Percentiles rank a stretch among this genome's conserved stretches.
These are phyloP conservation scores for Xylariaceae sp. DNA, from an alignment of 2,329 filamentous ascomycete species.

Conservation along the genomic window DNA sequence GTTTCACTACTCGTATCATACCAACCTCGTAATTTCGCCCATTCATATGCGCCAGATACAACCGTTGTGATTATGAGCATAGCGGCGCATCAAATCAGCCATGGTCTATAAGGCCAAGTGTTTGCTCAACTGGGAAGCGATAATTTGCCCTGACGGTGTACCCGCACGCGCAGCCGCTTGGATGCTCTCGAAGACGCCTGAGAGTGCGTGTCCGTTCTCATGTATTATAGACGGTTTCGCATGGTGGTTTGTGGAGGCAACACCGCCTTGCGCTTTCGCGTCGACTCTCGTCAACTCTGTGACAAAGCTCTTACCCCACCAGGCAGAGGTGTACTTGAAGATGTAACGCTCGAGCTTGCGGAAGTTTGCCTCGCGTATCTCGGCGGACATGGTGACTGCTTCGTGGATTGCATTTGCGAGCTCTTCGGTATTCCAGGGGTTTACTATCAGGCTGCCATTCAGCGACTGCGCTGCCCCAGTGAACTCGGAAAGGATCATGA, in stretches of 20 bases:
- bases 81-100: no score
- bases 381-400: conserved; percentile 92
- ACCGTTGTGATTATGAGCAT: no score
- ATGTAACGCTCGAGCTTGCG: conserved; percentile 92
- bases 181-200: conserved; percentile 28
- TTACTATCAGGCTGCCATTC: conserved; percentile 90
- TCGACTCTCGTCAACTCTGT: conserved; percentile 66
- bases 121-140: no score
- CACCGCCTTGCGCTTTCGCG: conserved; percentile 23
- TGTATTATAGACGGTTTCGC: conserved; percentile 18
- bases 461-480: conserved; percentile 92
- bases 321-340: conserved; percentile 95
- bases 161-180: conserved; percentile 27
- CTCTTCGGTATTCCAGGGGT: conserved; percentile 98
- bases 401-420: conserved; percentile 90
- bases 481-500: conserved; percentile 95
- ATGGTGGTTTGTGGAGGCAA: conserved; percentile 20
- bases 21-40: no score
- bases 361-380: conserved; percentile 83
- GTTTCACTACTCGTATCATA: no score
- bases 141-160: conserved; percentile 20
- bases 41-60: no score
- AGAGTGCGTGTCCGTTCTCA: conserved; percentile 25
- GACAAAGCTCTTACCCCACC: conserved; percentile 95
- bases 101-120: no score